Evolutionary conservation across 805 yeast genomes (phyloP).

Genomic region (Lachancea thermotolerans): DNA sequence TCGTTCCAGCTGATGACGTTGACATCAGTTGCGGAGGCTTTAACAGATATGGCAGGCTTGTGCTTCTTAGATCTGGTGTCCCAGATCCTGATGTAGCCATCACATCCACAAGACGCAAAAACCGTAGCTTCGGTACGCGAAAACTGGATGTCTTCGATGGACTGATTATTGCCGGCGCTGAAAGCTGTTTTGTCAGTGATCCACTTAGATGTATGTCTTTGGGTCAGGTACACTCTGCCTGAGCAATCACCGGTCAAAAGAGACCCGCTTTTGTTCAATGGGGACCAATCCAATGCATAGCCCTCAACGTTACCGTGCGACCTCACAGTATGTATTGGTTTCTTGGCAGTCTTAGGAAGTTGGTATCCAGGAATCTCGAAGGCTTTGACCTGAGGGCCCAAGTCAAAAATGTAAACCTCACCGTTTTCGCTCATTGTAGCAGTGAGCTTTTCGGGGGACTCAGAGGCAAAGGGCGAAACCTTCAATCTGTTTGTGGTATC

Average conservation of each 20-base stretch:
- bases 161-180: conserved; percentile 50
- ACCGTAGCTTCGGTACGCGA: conserved; percentile 87
- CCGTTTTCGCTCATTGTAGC: conserved; percentile 90
- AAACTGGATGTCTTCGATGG: conserved; percentile 98
- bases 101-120: conserved; percentile 90
- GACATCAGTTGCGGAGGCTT: conserved; percentile 76
- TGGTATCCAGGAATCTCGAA: conserved; percentile 83
- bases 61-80: conserved; percentile 91
- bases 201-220: conserved; percentile 75
- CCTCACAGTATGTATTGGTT: conserved; percentile 75
- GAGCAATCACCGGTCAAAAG: conserved; percentile 82
- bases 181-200: conserved; percentile 79
- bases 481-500: conserved; percentile 87
- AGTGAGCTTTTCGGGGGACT: conserved; percentile 64
- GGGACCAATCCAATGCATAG: conserved; percentile 96
- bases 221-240: conserved; percentile 76
- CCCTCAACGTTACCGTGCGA: conserved; percentile 96
- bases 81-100: conserved; percentile 91
- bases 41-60: conserved; percentile 79
- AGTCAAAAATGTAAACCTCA: conserved; percentile 78
- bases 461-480: conserved; percentile 66
- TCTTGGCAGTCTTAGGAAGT: conserved; percentile 68
- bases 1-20: conserved; percentile 95
- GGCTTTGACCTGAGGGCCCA: conserved; percentile 71
- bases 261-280: conserved; percentile 70